Base-by-base conservation (phyloP, 2,329 filamentous ascomycete species). In the Penicillium sclerotiorum region DNA sequence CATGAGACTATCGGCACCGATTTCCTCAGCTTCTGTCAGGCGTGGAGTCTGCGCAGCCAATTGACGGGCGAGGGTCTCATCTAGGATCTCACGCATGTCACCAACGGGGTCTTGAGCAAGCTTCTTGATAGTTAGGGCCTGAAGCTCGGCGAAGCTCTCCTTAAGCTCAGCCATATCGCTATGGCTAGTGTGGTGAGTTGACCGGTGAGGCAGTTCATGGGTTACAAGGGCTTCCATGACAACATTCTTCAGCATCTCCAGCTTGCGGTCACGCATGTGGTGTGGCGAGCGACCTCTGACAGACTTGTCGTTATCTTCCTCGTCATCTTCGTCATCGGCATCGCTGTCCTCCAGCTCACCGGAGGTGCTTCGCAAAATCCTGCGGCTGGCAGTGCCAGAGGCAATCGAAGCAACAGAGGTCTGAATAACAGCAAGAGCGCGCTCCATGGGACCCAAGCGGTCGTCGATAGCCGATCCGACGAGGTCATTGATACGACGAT, bases 301-400 rank as follows among this genome's bases (percentile, higher is more conserved):
- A 55, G 79, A 73, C 51, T 74, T 57, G 60, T 66, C 70, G 49
- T 86, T 62, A 30, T 74, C 44, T 35, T 77, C 73, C 32, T 81
- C 89, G 18, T 96, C 91, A 58, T 95, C 92, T 65, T 96, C 91
- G 55, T 96, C 92, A 67, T 97, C 93, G 9, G 94, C 93, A 72
- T 97, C 94, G 66, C 93, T 96, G 51, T 95, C 85, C 46, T 73
- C 73, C 21, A 77, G 74, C 23, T 90, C 88, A n/a, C 78, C 83
- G 39, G 88, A 92, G 33, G 83, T 71, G 67, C 86, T 90, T 59
- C 85, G 83, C 57, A 82, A 78, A 21, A 81, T 80, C 33, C 80
- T 80, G 23, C 81, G 77, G 47, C 78, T 82, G 9, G 84, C 82
- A 21, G 79, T 77, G 47, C 77, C 77, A 23, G 77, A 76, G 22